These are phyloP conservation scores for Carex cristatella DNA, from an alignment of 176 grass and related monocot species.

Conservation along the genomic window DNA sequence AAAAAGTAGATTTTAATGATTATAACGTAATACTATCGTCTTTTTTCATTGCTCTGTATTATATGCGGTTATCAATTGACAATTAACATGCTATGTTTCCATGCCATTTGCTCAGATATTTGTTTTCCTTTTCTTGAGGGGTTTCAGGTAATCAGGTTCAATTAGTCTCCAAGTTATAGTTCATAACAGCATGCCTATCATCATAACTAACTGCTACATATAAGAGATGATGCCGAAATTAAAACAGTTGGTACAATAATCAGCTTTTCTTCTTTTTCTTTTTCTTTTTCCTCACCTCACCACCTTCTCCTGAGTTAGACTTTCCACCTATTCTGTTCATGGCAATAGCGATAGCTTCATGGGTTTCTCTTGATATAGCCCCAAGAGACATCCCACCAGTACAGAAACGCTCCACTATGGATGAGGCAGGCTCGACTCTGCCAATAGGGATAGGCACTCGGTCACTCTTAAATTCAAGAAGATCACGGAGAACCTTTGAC, in stretches of 20 bases:
- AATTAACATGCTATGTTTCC: too few species aligned
- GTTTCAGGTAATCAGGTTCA: neutral
- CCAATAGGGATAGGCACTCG: slow-evolving; percentile 73
- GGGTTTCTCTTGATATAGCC: slow-evolving; percentile 99
- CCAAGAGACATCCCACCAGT: slow-evolving; percentile 99
- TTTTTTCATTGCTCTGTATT: neutral
- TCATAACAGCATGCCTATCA: neutral
- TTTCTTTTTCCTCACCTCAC: slow-evolving; percentile 57
- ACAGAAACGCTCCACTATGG: slow-evolving; percentile 92
- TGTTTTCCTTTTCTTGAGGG: too few species aligned
- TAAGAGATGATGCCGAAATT: neutral
- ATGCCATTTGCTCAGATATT: too few species aligned
- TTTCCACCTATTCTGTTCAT: slow-evolving; percentile 99
- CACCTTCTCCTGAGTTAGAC: slow-evolving; percentile 99
- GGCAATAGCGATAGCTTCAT: slow-evolving; percentile 98
- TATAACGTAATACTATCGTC: neutral
- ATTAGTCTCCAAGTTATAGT: neutral
- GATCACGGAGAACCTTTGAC: slow-evolving; percentile 92
- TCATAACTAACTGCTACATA: neutral
- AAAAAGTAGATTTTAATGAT: neutral
- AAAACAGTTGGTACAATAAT: neutral
- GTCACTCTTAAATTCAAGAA: slow-evolving; percentile 88
- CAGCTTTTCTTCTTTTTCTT: neutral
- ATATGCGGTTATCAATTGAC: neutral
- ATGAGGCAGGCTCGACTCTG: slow-evolving; percentile 92